These are phyloP conservation scores for Colletotrichum salicis DNA, from an alignment of 2,329 filamentous ascomycete species.

Conservation along the genomic window DNA sequence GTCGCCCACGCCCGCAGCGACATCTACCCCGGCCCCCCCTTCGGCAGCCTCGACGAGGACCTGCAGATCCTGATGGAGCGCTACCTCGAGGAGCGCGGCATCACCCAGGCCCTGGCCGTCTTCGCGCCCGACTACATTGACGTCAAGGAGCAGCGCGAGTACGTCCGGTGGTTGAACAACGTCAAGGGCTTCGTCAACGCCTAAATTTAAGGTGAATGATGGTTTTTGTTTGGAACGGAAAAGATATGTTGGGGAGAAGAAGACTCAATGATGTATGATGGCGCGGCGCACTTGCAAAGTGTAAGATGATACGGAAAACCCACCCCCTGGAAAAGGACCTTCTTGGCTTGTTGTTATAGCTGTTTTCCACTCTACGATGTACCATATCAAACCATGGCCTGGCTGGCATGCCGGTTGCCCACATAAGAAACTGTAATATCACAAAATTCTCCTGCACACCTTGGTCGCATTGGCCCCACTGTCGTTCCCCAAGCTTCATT, in stretches of 20 bases:
- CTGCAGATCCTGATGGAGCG: slow-evolving; percentile 91
- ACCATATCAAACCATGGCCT: slow-evolving; percentile 35
- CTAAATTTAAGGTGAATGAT: slow-evolving; percentile 48
- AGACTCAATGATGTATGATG: slow-evolving; percentile 33
- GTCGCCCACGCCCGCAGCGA: slow-evolving; percentile 79
- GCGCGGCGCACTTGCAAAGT: slow-evolving; percentile 15
- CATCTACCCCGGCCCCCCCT: slow-evolving; percentile 90
- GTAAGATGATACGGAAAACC: slow-evolving; percentile 32
- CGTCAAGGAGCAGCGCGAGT: slow-evolving; percentile 98
- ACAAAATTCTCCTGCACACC: slow-evolving; percentile 1
- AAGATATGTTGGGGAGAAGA: slow-evolving; percentile 10
- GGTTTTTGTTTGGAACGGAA: background rate
- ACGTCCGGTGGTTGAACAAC: slow-evolving; percentile 87
- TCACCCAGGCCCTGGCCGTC: slow-evolving; percentile 85
- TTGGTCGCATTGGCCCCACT: too few species aligned
- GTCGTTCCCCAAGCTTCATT: too few species aligned
- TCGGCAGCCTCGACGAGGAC: slow-evolving; percentile 94
- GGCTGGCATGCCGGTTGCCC: slow-evolving; percentile 21
- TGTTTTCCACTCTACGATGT: slow-evolving; percentile 37
- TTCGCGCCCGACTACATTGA: slow-evolving; percentile 98
- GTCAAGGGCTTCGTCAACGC: slow-evolving; percentile 87
- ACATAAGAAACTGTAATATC: slow-evolving; percentile 32
- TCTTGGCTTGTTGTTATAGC: slow-evolving; percentile 35
- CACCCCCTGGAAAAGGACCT: slow-evolving; percentile 7
- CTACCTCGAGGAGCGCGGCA: slow-evolving; percentile 93